Base-by-base conservation (phyloP, 139 green algal genomes). In the Trebouxia sp. region DNA sequence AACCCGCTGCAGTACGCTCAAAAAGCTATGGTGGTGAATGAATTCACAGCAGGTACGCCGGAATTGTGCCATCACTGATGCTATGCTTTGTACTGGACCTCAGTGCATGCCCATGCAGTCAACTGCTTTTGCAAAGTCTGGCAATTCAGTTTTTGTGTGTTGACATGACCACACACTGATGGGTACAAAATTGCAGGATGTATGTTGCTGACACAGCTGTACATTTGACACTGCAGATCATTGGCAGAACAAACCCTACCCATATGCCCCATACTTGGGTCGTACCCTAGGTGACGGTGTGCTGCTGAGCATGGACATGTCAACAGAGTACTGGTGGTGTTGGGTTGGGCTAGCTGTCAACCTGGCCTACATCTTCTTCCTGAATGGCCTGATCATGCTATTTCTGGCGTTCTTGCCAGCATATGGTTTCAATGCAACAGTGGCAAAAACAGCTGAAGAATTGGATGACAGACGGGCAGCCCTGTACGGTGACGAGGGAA, bases 11-110 rank as follows among this genome's bases (percentile, higher is more conserved):
- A 66, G 24, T 85, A 80, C 37, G 74, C 74, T 22, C 58, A 78
- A 58, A 76, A 56, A 30, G 74, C 70, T 17, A 51, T 85, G 17
- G 10, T 80, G 14, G 45, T 70, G 6, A 85, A 85, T 48, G 81
- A 85, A 74, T 85, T 85, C 45, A 70, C 81, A 20, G 81, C 56
- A 77, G 69, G 69, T 77, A 26, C 22, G n/a, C 56, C n/a, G n/a
- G n/a, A n/a, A n/a, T n/a, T n/a, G n/a, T n/a, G n/a, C n/a, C n/a
- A n/a, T n/a, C n/a, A n/a, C n/a, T n/a, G n/a, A n/a, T n/a, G n/a
- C n/a, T n/a, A n/a, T n/a, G n/a, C n/a, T n/a, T n/a, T n/a, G n/a
- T n/a, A n/a, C n/a, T n/a, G n/a, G n/a, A n/a, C n/a, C n/a, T n/a
- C n/a, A n/a, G n/a, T n/a, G n/a, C n/a, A n/a, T n/a, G n/a, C n/a